These are phyloP conservation scores for Exophiala calicioides DNA, from an alignment of 2,329 filamentous ascomycete genomes.

Conservation along the genomic window DNA sequence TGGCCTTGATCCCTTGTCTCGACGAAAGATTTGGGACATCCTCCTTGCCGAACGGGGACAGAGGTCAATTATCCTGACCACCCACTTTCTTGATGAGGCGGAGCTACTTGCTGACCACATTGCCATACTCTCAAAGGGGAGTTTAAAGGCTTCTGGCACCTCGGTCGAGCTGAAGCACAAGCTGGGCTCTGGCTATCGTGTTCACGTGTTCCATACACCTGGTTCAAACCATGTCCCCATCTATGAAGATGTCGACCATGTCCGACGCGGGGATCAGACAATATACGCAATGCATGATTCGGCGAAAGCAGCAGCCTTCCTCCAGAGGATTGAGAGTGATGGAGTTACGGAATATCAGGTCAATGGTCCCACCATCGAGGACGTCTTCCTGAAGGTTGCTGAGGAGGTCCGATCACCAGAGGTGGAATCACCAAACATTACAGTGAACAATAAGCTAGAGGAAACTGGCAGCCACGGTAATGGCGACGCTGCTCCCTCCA, in stretches of 20 bases:
- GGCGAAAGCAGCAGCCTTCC: conserved; percentile 68
- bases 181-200: conserved; percentile 80
- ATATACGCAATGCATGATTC: conserved; percentile 73
- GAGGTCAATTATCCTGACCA: conserved; percentile 83
- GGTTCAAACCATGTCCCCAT: conserved; percentile 44
- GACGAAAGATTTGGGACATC: conserved; percentile 93
- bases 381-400: conserved; percentile 84
- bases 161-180: conserved; percentile 82
- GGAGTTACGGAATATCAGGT: conserved; percentile 78
- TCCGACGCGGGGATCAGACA: conserved; percentile 67
- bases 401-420: conserved; percentile 64
- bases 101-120: conserved; percentile 88
- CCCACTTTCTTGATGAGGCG: conserved; percentile 91
- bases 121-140: conserved; percentile 81
- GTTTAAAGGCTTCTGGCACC: conserved; percentile 77
- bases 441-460: conserved; percentile 14
- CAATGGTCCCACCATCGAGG: conserved; percentile 85
- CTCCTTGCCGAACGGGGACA: conserved; percentile 78
- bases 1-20: conserved; percentile 81
- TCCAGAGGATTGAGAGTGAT: conserved; percentile 65
- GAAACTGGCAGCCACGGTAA: conserved; percentile 19
- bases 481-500: conserved; percentile 17
- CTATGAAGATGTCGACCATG: conserved; percentile 59
- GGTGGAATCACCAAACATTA: neutral
- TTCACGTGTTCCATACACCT: conserved; percentile 67